Evolutionary conservation across 2,329 filamentous ascomycete genomes (phyloP), one percentile per base, ranked within the genome.

Genomic region (Fusarium tricinctum): DNA sequence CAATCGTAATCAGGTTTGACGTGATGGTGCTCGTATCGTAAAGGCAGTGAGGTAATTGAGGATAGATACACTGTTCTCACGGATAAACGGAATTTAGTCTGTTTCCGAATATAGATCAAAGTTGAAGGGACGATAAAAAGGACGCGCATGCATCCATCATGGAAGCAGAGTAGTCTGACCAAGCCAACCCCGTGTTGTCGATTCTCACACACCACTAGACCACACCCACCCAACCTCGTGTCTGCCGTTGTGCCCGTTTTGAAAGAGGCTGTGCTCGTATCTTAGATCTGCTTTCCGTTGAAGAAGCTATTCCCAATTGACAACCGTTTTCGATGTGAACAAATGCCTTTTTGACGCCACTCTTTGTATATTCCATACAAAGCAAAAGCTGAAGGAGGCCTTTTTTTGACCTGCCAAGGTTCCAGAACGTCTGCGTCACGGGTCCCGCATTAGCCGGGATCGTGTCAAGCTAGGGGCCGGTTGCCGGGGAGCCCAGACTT

Each of bases 351-450:
- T 35, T 28, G 35, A 32, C 32, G 32, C 47, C 38, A 44, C 30
- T 22, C n/a, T 44, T 30, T 28, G 35, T 26, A 26, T 20, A n/a
- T 48, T 40, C 8, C 17, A 20, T 40, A n/a, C n/a, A n/a, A n/a
- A 19, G 35, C 17, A 38, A 38, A 38, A n/a, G 35, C 35, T 38
- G 17, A 38, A n/a, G 35, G n/a, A n/a, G 35, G 30, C 30, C 30
- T 33, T 33, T 38, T 38, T 8, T 35, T 17, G n/a, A n/a, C 9
- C 30, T 32, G 53, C 50, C 42, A 19, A 28, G 32, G 30, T 63
- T 64, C 50, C 44, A 69, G 63, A 69, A 69, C 51, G 20, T 53
- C 56, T 66, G 66, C 65, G 66, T 69, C 61, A 70, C 60, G 44
- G 53, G 53, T 46, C 56, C 64, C 61, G 64, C 53, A 57, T 44